phyloP scores from a whole-genome alignment of 148 eudicot species.

The Vaccinium macrocarpon region DNA sequence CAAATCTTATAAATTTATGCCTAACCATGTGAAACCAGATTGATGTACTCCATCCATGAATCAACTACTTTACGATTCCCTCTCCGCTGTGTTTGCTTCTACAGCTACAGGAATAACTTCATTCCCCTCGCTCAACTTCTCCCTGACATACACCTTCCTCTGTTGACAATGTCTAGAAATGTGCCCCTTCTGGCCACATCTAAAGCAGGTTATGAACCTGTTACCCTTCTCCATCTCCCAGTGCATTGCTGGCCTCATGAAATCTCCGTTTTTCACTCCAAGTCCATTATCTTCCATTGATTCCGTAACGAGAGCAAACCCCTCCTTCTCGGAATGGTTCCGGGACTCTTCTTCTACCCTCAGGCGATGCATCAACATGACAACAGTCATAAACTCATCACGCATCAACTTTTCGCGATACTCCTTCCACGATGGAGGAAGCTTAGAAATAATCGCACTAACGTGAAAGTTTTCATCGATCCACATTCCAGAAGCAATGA shows the following conservation, averaged over 20 bases:
- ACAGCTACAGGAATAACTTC: slow-evolving; percentile 4
- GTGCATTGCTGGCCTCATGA: slow-evolving; percentile 19
- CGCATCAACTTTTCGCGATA: slow-evolving; percentile 46
- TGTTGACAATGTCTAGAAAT: slow-evolving; percentile 28
- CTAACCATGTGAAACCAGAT: background rate
- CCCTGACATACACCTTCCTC: slow-evolving; percentile 17
- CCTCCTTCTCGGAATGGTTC: slow-evolving; percentile 23
- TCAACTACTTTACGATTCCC: background rate
- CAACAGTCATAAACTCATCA: slow-evolving; percentile 50
- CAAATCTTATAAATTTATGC: background rate
- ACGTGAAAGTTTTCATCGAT: slow-evolving; percentile 76
- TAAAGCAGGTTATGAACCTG: slow-evolving; percentile 23
- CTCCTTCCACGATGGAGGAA: slow-evolving; percentile 84
- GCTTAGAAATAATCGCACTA: slow-evolving; percentile 66
- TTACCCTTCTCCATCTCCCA: slow-evolving; percentile 5
- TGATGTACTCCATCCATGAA: background rate
- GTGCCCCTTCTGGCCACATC: slow-evolving; percentile 36
- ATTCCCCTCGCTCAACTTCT: slow-evolving; percentile 19
- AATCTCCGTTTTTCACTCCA: slow-evolving; percentile 16
- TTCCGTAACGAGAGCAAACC: slow-evolving; percentile 17
- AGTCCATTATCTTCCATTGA: slow-evolving; percentile 14
- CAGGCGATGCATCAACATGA: slow-evolving; percentile 64
- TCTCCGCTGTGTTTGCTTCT: background rate
- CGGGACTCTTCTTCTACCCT: slow-evolving; percentile 58
- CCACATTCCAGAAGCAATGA: slow-evolving; percentile 54